Base-by-base conservation (phyloP, 2,329 filamentous ascomycete genomes). In the Fusarium cicatricum region DNA sequence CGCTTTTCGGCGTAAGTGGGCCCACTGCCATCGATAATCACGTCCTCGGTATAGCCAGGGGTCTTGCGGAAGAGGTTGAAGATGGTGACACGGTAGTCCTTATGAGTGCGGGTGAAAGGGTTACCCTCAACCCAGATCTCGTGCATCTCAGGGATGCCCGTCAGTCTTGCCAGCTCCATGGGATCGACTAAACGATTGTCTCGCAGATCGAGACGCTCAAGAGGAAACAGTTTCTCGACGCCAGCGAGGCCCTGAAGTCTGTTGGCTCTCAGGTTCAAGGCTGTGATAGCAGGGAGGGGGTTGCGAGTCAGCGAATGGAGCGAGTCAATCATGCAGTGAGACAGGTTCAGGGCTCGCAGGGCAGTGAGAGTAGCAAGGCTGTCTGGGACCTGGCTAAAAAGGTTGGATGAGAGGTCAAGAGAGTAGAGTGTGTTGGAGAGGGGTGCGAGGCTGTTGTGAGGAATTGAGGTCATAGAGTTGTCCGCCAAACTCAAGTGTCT, bases 281-380 rank as follows among this genome's bases (percentile, higher is more conserved):
- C 93, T 2, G 91, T 96, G 60, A 99, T 97, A 16, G 95, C 94
- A 23, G 95, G 94, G 5, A 99, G 82, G 11, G 95, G 92, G 68
- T 90, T 95, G 60, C 90, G 87, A 2, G 88, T 88, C 36, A 99
- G 80, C 2, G 94, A 97, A 68, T 96, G 90, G 51, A 99, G 81
- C 14, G 92, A 95, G 66, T 94, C 91, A 60, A 99, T 98, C 93
- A 98, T 97, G 81, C 94, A 98, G 69, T 96, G 90, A 4, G 94
- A 96, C 21, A 99, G 82, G 69, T 99, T 98, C 48, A 99, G 79
- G 19, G 95, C 93, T 62, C 93, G 88, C n/a, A 99, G 83, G 23
- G 92, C 89, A 16, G 92, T 92, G 53, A 99, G 80, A 10, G 86
- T 90, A 11, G 93, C 90, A 52, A 99, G 79, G 68, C 91, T 95